Evolutionary conservation across 371 early-diverging fungal species (phyloP).

Genomic region (Circinella umbellata): DNA sequence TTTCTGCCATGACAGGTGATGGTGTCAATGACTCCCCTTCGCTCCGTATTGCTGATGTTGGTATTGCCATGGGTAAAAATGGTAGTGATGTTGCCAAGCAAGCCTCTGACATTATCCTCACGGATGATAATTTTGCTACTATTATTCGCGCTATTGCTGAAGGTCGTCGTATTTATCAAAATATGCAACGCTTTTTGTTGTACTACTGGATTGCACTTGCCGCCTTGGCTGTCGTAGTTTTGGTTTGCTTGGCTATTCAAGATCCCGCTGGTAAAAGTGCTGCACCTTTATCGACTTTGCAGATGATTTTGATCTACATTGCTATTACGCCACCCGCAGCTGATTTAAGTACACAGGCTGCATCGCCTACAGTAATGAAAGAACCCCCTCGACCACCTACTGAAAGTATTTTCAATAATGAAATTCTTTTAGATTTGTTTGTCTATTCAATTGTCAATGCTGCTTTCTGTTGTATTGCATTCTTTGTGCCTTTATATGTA

Average conservation of each 20-base stretch:
- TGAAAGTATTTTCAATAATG: constrained; percentile 60
- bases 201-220: constrained; percentile 69
- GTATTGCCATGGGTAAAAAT: constrained; percentile 86
- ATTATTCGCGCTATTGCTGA: constrained; percentile 81
- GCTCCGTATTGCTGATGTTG: constrained; percentile 86
- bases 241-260: constrained; percentile 66
- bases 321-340: constrained; percentile 75
- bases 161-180: constrained; percentile 86
- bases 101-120: constrained; percentile 84
- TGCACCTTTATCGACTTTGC: constrained; percentile 44
- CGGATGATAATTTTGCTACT: constrained; percentile 84
- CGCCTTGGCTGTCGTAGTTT: constrained; percentile 46
- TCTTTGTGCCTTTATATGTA: constrained; percentile 61
- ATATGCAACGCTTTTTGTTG: constrained; percentile 89
- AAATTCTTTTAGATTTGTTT: constrained; percentile 27
- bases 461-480: constrained; percentile 52
- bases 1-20: constrained; percentile 82
- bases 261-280: constrained; percentile 82
- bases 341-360: constrained; percentile 78
- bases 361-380: constrained; percentile 77
- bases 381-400: constrained; percentile 75
- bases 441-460: constrained; percentile 57
- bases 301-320: constrained; percentile 36
- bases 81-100: constrained; percentile 91
- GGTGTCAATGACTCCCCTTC: constrained; percentile 91